These are phyloP conservation scores for Leucosporidium yakuticum DNA, from an alignment of 768 basidiomycete species.

Conservation along the genomic window DNA sequence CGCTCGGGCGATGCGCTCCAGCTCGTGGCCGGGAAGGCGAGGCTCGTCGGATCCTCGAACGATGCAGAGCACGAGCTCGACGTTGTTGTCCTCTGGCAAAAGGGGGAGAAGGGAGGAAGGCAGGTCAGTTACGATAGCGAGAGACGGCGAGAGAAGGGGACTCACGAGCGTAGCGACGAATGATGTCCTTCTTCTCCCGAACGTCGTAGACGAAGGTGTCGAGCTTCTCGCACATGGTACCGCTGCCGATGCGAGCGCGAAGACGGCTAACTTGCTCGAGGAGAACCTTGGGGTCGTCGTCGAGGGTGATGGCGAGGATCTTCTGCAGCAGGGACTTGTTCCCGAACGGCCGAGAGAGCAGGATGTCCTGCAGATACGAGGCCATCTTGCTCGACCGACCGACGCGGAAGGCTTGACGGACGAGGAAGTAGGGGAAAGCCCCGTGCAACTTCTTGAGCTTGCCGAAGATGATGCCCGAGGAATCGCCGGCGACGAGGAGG, in stretches of 20 bases:
- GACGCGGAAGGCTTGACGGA: conserved; percentile 16
- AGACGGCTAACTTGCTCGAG: conserved; percentile 7
- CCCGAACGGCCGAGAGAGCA: conserved; percentile 15
- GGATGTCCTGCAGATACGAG: conserved; percentile 20
- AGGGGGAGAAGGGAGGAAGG: too few relatives aligned
- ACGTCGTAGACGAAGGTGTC: conserved; percentile 16
- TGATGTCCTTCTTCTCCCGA: conserved; percentile 25
- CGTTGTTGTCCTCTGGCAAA: conserved; percentile 17
- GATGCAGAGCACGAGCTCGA: conserved; percentile 33
- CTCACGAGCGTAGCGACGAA: conserved; percentile 22
- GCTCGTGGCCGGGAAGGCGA: conserved; percentile 19
- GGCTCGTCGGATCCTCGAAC: conserved; percentile 32
- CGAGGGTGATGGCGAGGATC: conserved; percentile 25
- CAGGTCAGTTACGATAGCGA: neutral
- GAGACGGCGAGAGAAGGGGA: neutral
- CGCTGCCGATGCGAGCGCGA: conserved; percentile 14
- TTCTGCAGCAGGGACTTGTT: conserved; percentile 23
- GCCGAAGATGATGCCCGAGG: conserved; percentile 10
- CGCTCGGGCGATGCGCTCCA: conserved; percentile 17
- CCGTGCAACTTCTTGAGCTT: conserved; percentile 22
- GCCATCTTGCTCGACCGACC: conserved; percentile 18
- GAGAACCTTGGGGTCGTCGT: conserved; percentile 21
- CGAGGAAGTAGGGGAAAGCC: conserved; percentile 27
- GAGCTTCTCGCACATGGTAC: conserved; percentile 27
- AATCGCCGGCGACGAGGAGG: conserved; percentile 2